phyloP scores from a whole-genome alignment of 306 rosid species.

The Begonia peltatifolia region DNA sequence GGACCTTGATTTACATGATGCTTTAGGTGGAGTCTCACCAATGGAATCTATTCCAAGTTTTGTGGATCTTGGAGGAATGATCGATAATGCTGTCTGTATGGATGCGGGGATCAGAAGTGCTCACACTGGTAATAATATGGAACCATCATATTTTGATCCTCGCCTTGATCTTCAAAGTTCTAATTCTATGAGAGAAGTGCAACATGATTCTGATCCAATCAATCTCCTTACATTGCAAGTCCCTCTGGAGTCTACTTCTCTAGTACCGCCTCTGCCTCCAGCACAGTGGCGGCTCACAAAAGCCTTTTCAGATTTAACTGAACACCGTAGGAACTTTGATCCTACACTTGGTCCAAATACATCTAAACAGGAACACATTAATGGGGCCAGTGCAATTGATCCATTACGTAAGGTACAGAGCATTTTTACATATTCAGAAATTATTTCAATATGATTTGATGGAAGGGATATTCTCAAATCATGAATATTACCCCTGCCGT shows the following conservation, averaged over 20 bases:
- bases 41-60: conserved; percentile 28
- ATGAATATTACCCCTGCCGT: conserved; percentile 19
- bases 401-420: no score
- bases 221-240: conserved; percentile 14
- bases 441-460: conserved; percentile 7
- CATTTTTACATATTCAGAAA: no score
- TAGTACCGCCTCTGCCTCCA: conserved; percentile 61
- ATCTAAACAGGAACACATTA: conserved; percentile 21
- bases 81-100: conserved; percentile 18
- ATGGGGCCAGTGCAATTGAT: conserved; percentile 10
- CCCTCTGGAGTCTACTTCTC: conserved; percentile 25
- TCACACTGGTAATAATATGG: conserved; percentile 17
- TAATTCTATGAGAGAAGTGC: background rate
- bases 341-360: conserved; percentile 10
- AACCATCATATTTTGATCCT: conserved; percentile 37
- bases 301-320: conserved; percentile 24
- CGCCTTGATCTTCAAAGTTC: conserved; percentile 19
- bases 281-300: conserved; percentile 36
- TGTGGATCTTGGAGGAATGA: conserved; percentile 17
- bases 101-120: conserved; percentile 20
- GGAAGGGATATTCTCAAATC: conserved; percentile 14
- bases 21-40: conserved; percentile 31
- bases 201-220: background rate
- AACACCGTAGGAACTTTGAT: conserved; percentile 25
- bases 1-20: conserved; percentile 28